These are phyloP conservation scores for Cladosporium velox DNA, from an alignment of 2,329 filamentous ascomycete species.

Conservation along the genomic window DNA sequence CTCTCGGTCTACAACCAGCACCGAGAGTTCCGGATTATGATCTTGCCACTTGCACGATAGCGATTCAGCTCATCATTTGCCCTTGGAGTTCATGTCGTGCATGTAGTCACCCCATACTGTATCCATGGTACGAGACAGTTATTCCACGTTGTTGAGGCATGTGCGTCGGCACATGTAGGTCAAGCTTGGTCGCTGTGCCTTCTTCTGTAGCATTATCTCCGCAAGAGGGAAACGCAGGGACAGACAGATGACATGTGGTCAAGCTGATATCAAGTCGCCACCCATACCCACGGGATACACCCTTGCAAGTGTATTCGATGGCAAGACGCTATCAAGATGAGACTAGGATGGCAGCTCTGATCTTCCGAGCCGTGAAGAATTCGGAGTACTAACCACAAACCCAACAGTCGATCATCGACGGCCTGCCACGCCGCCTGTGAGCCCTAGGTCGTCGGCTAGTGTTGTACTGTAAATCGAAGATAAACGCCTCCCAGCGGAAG, in stretches of 20 bases:
- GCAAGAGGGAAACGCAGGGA: background rate
- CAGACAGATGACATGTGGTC: background rate
- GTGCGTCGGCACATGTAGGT: background rate
- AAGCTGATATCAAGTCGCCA: background rate
- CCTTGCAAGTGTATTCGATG: background rate
- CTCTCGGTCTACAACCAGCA: background rate
- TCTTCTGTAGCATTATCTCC: background rate
- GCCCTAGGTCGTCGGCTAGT: background rate
- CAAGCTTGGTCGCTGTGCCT: background rate
- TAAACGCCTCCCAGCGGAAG: background rate
- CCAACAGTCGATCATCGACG: background rate
- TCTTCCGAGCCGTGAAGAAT: slow-evolving; percentile 3
- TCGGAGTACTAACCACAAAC: background rate
- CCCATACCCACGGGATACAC: background rate
- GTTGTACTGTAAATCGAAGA: background rate
- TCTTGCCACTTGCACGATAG: background rate
- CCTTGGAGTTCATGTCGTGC: background rate
- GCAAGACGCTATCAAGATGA: background rate
- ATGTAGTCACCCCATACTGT: background rate
- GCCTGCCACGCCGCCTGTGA: background rate
- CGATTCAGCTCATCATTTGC: background rate
- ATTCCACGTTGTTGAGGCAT: background rate
- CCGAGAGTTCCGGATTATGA: background rate
- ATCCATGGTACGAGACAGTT: background rate
- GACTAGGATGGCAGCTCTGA: background rate